Evolutionary conservation across 306 rosid species (phyloP).

Genomic region (Gynostemma pentaphyllum): DNA sequence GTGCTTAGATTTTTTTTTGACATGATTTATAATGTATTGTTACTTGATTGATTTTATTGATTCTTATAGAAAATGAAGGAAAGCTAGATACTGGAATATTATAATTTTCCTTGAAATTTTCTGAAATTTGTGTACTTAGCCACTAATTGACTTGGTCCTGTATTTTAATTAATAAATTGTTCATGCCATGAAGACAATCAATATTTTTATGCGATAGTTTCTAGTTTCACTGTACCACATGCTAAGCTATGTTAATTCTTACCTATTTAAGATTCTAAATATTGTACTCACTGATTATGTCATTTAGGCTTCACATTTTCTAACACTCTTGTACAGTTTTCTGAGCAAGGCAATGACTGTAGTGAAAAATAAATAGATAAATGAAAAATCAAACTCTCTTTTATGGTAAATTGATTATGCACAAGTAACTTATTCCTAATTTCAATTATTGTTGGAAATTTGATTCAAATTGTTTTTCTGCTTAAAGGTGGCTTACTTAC

Average conservation of each 20-base stretch:
- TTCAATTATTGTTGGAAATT: neutral
- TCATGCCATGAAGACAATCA: too few species aligned
- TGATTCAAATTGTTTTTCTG: neutral
- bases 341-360: neutral
- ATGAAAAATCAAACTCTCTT: neutral
- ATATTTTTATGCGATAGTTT: too few species aligned
- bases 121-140: too few species aligned
- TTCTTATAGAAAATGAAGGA: too few species aligned
- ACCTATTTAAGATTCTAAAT: neutral
- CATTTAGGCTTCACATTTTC: neutral
- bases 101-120: too few species aligned
- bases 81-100: too few species aligned
- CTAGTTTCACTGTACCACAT: neutral
- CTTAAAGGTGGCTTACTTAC: neutral
- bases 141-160: too few species aligned
- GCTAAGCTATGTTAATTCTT: neutral
- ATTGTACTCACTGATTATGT: neutral
- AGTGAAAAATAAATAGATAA: too few species aligned
- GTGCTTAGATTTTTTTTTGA: too few species aligned
- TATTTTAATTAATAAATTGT: too few species aligned
- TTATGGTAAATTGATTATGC: conserved; percentile 40
- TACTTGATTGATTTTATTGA: too few species aligned
- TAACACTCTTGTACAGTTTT: neutral
- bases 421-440: conserved; percentile 26
- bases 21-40: too few species aligned